Percentiles rank a stretch among this genome's conserved stretches.
Evolutionary conservation across 2,329 filamentous ascomycete species (phyloP).

Genomic region (Cytospora paraplurivora): DNA sequence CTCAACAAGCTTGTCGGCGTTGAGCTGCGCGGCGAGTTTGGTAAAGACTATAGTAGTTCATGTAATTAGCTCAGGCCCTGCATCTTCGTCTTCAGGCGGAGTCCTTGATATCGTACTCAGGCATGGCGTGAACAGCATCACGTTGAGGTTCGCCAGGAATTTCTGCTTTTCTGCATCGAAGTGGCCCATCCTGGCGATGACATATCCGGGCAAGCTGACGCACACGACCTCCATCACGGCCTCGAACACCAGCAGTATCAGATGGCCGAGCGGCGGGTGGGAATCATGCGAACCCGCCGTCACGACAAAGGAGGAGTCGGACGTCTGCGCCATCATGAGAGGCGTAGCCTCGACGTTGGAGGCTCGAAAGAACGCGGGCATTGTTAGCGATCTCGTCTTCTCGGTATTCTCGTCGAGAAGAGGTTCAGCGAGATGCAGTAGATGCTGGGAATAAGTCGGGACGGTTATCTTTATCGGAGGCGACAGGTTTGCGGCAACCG

Average conservation of each 20-base stretch:
- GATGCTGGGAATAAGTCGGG: not conserved
- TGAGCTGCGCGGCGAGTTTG: conserved; percentile 93
- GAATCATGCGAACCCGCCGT: conserved; percentile 48
- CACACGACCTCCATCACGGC: conserved; percentile 95
- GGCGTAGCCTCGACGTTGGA: conserved; percentile 32
- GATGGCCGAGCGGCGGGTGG: conserved; percentile 68
- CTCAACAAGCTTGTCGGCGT: conserved; percentile 84
- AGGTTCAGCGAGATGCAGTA: not conserved
- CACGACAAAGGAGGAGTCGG: conserved; percentile 43
- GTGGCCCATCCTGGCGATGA: conserved; percentile 85
- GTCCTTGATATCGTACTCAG: conserved; percentile 66
- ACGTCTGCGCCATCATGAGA: conserved; percentile 35
- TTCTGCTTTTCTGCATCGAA: conserved; percentile 97
- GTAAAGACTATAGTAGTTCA: conserved; percentile 72
- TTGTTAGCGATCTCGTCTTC: not conserved
- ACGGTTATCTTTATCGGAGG: not conserved
- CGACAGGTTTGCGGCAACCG: not conserved
- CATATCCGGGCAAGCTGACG: conserved; percentile 90
- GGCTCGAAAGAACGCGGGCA: conserved; percentile 50
- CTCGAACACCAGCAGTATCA: conserved; percentile 86
- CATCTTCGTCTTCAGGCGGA: not conserved
- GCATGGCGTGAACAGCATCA: conserved; percentile 94
- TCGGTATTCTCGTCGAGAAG: not conserved
- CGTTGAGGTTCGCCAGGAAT: conserved; percentile 94
- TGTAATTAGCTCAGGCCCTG: conserved; percentile 33